phyloP scores from a whole-genome alignment of 306 rosid genomes.

The Quillaja saponaria region DNA sequence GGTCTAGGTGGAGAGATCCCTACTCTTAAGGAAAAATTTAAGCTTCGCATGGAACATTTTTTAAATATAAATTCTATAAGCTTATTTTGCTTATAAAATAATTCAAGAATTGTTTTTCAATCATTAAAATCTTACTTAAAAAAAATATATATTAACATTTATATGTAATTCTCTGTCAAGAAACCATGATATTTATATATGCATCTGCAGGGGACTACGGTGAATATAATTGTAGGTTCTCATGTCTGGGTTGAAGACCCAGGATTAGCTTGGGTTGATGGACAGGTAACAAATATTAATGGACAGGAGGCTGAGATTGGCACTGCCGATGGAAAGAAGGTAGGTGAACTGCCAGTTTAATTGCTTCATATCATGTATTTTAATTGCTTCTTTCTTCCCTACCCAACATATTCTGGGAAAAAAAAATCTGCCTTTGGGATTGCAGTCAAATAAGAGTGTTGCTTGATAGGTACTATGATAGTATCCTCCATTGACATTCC shows the following conservation, averaged over 20 bases:
- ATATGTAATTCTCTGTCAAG: not conserved
- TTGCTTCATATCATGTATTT: not conserved
- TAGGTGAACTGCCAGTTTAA: constrained; percentile 30
- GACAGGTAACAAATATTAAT: constrained; percentile 72
- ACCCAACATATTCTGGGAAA: constrained; percentile 12
- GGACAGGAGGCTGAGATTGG: constrained; percentile 74
- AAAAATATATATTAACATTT: not conserved
- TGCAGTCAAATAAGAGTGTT: constrained; percentile 13
- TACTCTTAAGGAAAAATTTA: too few relatives aligned
- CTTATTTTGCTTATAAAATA: constrained; percentile 18
- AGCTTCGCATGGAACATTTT: too few relatives aligned
- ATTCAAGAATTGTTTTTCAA: constrained; percentile 19
- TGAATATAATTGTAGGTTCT: constrained; percentile 87
- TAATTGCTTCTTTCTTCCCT: constrained; percentile 11
- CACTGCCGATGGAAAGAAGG: constrained; percentile 70
- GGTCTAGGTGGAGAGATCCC: too few relatives aligned
- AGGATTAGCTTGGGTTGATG: constrained; percentile 71
- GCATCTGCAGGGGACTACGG: constrained; percentile 81
- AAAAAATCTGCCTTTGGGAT: not conserved
- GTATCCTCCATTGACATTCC: not conserved
- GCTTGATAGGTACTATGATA: not conserved
- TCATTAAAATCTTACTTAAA: constrained; percentile 22
- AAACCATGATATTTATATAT: constrained; percentile 25
- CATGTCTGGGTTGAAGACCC: constrained; percentile 92
- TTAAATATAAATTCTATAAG: not conserved